Conservation (phyloP, 139 green algal species). For the Closterium sp. region DNA sequence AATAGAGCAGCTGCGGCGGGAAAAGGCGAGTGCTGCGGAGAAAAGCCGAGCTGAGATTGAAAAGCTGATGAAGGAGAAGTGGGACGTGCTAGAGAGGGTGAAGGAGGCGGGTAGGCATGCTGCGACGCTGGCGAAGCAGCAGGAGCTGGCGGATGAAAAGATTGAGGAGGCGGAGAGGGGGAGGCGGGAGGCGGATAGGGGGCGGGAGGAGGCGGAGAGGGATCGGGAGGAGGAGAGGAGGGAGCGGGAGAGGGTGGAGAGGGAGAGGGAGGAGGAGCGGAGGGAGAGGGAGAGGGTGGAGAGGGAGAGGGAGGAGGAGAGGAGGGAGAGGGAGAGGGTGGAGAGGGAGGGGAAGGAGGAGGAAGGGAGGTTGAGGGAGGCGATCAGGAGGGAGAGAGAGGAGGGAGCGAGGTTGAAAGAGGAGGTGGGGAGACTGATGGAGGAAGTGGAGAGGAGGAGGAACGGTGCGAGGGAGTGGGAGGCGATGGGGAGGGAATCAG, state of each 20-base stretch:
- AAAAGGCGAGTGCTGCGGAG: neutral
- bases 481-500: neutral
- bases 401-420: neutral
- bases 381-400: neutral
- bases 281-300: neutral
- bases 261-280: neutral
- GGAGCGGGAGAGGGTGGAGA: neutral
- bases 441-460: neutral
- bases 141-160: neutral
- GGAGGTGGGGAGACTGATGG: neutral
- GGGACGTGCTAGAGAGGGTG: neutral
- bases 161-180: neutral
- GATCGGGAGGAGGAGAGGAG: neutral
- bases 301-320: neutral
- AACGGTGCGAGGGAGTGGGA: neutral
- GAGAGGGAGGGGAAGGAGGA: neutral
- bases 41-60: neutral
- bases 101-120: neutral
- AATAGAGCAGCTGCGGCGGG: neutral
- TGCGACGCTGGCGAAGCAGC: neutral
- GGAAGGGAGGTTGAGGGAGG: neutral
- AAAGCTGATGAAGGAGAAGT: neutral
- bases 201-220: neutral
- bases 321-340: neutral
- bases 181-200: neutral